Conservation (phyloP, 192 early-diverging fungal genomes). For the Geranomyces michiganensis region DNA sequence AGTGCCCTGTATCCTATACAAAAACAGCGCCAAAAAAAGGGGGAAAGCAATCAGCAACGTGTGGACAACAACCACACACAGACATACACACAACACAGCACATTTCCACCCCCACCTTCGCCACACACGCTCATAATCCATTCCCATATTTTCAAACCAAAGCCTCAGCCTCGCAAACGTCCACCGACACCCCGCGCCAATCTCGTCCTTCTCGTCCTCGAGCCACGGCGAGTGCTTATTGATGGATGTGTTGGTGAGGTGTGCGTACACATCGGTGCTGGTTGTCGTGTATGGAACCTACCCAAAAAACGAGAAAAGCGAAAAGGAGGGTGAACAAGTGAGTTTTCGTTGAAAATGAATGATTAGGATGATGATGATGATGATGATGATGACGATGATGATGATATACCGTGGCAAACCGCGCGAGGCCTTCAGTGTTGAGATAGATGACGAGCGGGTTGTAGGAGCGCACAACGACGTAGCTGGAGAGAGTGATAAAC, state of each 20-base stretch:
- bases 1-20: conserved; percentile 39
- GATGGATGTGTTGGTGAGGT: conserved; percentile 61
- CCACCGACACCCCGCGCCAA: conserved; percentile 55
- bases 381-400: not conserved
- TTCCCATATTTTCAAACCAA: conserved; percentile 23
- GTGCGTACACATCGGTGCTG: conserved; percentile 40
- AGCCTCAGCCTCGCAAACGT: conserved; percentile 30
- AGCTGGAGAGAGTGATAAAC: conserved; percentile 30
- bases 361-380: not conserved
- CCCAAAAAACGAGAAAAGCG: too few species aligned
- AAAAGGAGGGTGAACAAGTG: too few species aligned
- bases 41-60: too few species aligned
- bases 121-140: not conserved
- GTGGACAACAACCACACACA: not conserved
- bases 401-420: conserved; percentile 48
- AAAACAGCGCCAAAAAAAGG: not conserved
- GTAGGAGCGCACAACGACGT: conserved; percentile 49
- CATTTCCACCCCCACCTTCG: not conserved
- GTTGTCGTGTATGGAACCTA: not conserved
- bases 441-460: conserved; percentile 48
- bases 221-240: conserved; percentile 49
- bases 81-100: not conserved
- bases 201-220: conserved; percentile 37
- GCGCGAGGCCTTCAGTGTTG: conserved; percentile 47
- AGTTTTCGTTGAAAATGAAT: too few species aligned